Percentiles rank a stretch among this genome's conserved stretches.
Evolutionary conservation across 2,329 filamentous ascomycete species (phyloP).

Genomic region (Elsinoe australis): DNA sequence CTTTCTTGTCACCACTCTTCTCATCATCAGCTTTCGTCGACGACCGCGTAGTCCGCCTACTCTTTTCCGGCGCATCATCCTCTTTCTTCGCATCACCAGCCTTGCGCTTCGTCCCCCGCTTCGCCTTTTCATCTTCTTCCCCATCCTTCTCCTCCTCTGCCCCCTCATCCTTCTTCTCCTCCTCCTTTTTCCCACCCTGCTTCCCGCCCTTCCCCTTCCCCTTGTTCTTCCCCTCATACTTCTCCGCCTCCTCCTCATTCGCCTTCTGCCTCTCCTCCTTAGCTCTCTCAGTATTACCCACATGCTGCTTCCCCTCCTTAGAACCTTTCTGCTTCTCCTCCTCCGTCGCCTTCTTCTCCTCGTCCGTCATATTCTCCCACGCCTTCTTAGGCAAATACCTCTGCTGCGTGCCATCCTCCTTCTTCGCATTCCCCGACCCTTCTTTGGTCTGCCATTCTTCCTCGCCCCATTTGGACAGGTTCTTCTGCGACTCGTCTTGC

Average conservation of each 20-base stretch:
- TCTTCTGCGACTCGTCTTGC: conserved; percentile 38
- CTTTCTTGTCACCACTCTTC: conserved; percentile 17
- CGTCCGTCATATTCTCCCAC: conserved; percentile 42
- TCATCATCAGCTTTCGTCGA: background rate
- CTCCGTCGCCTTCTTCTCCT: conserved; percentile 39
- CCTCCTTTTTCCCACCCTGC: conserved; percentile 15
- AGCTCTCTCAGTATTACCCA: conserved; percentile 38
- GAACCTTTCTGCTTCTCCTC: conserved; percentile 33
- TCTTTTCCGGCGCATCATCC: conserved; percentile 23
- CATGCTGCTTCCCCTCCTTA: conserved; percentile 39
- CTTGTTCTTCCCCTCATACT: conserved; percentile 28
- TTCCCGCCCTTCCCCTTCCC: conserved; percentile 22
- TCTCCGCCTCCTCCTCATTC: conserved; percentile 26
- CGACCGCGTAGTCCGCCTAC: conserved; percentile 6
- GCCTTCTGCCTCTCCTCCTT: conserved; percentile 36
- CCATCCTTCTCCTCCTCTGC: background rate
- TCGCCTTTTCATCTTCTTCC: conserved; percentile 22
- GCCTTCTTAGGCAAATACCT: conserved; percentile 42
- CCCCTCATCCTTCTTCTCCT: conserved; percentile 21
- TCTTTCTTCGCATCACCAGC: conserved; percentile 33
- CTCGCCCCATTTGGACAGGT: conserved; percentile 40
- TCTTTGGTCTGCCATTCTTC: conserved; percentile 47
- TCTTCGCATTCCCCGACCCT: conserved; percentile 38
- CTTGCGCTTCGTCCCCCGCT: conserved; percentile 24
- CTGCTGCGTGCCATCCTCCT: conserved; percentile 39